Base-by-base conservation (phyloP, 495 filamentous ascomycete species). In the Hypoxylon cercidicola region DNA sequence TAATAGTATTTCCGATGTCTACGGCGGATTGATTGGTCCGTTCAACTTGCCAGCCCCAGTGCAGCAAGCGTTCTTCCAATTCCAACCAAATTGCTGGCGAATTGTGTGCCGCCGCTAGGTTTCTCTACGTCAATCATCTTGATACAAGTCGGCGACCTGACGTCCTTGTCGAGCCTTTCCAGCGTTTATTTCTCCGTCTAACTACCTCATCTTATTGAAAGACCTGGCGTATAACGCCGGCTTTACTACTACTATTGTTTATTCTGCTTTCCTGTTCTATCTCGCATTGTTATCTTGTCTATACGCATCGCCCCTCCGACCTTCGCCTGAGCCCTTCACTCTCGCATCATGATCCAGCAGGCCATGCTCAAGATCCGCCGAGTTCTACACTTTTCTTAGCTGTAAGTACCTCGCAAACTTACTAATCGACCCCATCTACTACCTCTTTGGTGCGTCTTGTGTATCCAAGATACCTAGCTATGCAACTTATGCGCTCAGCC, bases 311-410 rank as follows among this genome's bases (percentile, higher is more conserved):
- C 64, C 57, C 57, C 58, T 54, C 54, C 59, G 39, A 28, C 7
- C 25, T 7, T 30, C 49, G 13, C 34, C 18, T 21, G 18, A n/a
- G 48, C 10, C 45, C 44, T 37, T 47, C 55, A 43, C 40, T 37
- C 39, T 35, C 66, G 44, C 67, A 70, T 60, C 70, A 72, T 72
- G 70, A 70, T 57, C 67, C 59, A 72, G 63, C 63, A 67, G 55
- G 50, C 48, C 48, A 18, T 25, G 30, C 28, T 37, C 49, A 18
- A 45, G 44, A 35, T 48, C 62, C 62, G 60, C 49, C 48, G 54
- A 57, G 53, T 48, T 12, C 66, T 55, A 35, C 53, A 60, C 21
- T 60, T 68, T 34, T 65, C 58, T 53, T 72, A 70, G 58, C 40
- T 73, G 64, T 71, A 46, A 71, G 70, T 60, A 45, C n/a, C n/a